Evolutionary conservation across 2,329 filamentous ascomycete genomes (phyloP).

Genomic region (Paraphoma sp.): DNA sequence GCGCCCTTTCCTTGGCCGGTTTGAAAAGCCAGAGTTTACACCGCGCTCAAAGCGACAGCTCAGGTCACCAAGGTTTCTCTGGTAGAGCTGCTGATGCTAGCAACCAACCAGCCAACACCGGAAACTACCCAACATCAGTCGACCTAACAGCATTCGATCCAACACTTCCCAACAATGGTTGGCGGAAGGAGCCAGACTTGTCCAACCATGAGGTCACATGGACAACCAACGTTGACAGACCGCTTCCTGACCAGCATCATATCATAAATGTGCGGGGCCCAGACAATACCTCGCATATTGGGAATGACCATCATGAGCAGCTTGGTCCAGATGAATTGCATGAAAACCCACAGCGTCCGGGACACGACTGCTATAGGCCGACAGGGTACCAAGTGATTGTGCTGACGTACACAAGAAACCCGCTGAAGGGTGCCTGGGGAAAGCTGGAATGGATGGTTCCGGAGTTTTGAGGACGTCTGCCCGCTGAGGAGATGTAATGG

Average conservation of each 20-base stretch:
- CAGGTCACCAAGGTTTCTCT: background rate
- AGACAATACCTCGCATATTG: background rate
- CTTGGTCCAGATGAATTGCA: background rate
- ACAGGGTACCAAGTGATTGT: constrained; percentile 6
- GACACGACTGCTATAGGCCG: background rate
- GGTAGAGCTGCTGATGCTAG: too few species aligned
- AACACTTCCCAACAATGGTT: background rate
- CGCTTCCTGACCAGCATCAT: background rate
- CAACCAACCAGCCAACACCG: too few species aligned
- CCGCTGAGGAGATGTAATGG: too few species aligned
- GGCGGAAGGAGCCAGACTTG: background rate
- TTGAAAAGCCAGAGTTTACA: background rate
- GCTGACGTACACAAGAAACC: constrained; percentile 10
- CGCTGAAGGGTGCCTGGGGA: background rate
- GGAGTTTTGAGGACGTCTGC: background rate
- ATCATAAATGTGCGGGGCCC: constrained; percentile 1
- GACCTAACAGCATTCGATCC: background rate
- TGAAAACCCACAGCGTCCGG: constrained; percentile 6
- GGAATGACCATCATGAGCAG: background rate
- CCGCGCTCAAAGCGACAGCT: background rate
- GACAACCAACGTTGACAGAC: background rate
- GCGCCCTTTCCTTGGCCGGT: background rate
- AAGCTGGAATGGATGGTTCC: constrained; percentile 7
- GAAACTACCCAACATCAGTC: too few species aligned
- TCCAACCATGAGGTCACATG: background rate